Evolutionary conservation across 2,329 filamentous ascomycete species (phyloP), one percentile per base, ranked within the genome.

Genomic region (Sclerotinia borealis): DNA sequence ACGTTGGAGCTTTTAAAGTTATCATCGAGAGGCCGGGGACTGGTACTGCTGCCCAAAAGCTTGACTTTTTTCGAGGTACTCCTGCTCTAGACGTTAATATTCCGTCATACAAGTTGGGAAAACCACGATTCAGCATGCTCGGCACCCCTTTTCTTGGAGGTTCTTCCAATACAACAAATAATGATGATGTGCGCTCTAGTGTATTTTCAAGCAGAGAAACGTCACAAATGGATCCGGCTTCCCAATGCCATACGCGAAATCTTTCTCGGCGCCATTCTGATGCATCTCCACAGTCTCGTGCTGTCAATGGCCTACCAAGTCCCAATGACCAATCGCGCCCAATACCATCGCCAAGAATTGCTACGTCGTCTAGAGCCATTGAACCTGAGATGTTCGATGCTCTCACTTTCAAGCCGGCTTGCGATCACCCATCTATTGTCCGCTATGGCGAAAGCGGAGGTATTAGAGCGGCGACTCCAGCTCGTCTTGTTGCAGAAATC

Each of bases 401-500:
- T 5, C 81, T 98, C 63, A 91, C 91, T 7, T 86, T 89, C 68
- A 89, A 92, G 68, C 92, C 93, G 54, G 77, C 78, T n/a, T 88
- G 85, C 69, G 91, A 98, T 74, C 87, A 96, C 73, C 83, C 85
- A 52, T 80, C 87, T 1, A 86, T 96, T 63, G 93, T 99, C 27
- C 89, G 91, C 64, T 96, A 96, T 75, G 87, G 91, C 3, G 78
- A 80, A 4, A 85, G 85, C 13, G 86, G 87, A 55, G 84, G 91
- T 48, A 93, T 99, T 25, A 88, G 88, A 36, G 95, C 95, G 39
- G 95, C 95, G 17, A 97, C 92, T 0, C 92, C 93, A 1, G 88
- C 93, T 3, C 88, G 95, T 15, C 85, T 99, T 43, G 91, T 99
- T 56, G 93, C 93, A 15, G 93, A 99, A 77, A 97, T 99, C 67